phyloP scores from a whole-genome alignment of 345 rosid genomes.

The Euphorbia peplus region DNA sequence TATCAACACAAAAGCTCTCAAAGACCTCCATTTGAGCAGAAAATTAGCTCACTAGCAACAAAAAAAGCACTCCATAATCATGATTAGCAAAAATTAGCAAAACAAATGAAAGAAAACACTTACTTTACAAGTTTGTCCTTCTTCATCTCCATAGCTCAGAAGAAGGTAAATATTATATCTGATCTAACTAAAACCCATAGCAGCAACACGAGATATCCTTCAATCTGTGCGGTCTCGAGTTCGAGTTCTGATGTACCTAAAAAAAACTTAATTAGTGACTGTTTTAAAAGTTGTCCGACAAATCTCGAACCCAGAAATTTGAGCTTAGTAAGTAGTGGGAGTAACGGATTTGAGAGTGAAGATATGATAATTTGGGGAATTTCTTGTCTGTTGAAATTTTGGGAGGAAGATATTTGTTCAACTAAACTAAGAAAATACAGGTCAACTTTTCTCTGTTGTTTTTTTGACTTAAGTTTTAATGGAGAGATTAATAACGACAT shows the following conservation, averaged over 20 bases:
- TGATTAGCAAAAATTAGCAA: too few relatives aligned
- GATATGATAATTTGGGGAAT: too few relatives aligned
- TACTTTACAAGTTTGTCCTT: conserved; percentile 60
- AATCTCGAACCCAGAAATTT: too few relatives aligned
- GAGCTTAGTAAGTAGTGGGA: background rate
- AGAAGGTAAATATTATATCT: background rate
- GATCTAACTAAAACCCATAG: conserved; percentile 3
- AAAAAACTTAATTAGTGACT: too few relatives aligned
- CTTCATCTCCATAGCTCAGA: conserved; percentile 49
- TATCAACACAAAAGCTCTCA: background rate
- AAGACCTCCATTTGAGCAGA: background rate
- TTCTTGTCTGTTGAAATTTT: background rate
- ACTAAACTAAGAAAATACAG: background rate
- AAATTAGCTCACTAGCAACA: background rate
- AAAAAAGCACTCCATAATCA: conserved; percentile 2
- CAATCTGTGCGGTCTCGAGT: background rate
- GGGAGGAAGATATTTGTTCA: background rate
- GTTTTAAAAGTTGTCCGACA: too few relatives aligned
- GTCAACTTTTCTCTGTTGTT: background rate
- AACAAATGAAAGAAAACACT: background rate
- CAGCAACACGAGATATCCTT: background rate
- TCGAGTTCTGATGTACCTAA: too few relatives aligned
- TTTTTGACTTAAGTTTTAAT: background rate
- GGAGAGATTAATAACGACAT: too few relatives aligned
- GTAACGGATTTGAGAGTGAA: background rate